A percentile compares a stretch with the other conserved stretches of the same genome.
Conservation (phyloP, 75 land plant genomes). For the Picea sitchensis region DNA sequence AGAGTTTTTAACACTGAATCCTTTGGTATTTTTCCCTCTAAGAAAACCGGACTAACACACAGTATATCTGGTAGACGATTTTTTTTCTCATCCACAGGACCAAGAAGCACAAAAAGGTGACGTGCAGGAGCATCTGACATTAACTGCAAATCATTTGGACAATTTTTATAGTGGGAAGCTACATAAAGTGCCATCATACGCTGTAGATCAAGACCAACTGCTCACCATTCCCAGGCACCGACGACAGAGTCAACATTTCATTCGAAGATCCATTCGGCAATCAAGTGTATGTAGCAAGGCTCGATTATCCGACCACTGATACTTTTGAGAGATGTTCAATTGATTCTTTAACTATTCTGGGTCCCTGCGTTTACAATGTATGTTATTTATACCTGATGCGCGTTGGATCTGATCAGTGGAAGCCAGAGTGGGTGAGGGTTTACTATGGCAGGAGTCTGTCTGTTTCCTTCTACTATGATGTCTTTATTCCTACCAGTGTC, state of each 20-base stretch:
- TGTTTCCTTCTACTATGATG: constrained; percentile 45
- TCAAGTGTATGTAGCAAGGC: constrained; percentile 41
- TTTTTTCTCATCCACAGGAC: constrained; percentile 88
- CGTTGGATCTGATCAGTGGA: constrained; percentile 51
- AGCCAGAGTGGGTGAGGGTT: constrained; percentile 33
- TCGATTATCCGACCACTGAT: constrained; percentile 43
- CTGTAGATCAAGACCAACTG: constrained; percentile 49
- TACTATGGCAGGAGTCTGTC: constrained; percentile 18
- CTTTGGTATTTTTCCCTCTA: too few relatives aligned
- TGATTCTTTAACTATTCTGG: constrained; percentile 29
- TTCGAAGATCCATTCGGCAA: constrained; percentile 52
- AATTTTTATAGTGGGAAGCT: constrained; percentile 92
- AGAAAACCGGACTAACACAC: constrained; percentile 75
- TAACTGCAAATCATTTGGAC: constrained; percentile 90
- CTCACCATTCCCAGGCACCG: constrained; percentile 22
- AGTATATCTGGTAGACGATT: constrained; percentile 86
- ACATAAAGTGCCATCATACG: constrained; percentile 96
- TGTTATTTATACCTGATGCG: constrained; percentile 49
- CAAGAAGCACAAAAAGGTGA: constrained; percentile 87
- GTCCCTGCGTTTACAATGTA: constrained; percentile 49
- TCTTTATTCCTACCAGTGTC: constrained; percentile 26
- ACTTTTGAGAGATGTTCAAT: constrained; percentile 53
- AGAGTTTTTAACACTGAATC: too few relatives aligned
- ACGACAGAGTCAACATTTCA: constrained; percentile 41
- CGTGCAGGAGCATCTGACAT: constrained; percentile 96